Evolutionary conservation across 805 yeast species (phyloP).

Genomic region (Naumovozyma dairenensis): DNA sequence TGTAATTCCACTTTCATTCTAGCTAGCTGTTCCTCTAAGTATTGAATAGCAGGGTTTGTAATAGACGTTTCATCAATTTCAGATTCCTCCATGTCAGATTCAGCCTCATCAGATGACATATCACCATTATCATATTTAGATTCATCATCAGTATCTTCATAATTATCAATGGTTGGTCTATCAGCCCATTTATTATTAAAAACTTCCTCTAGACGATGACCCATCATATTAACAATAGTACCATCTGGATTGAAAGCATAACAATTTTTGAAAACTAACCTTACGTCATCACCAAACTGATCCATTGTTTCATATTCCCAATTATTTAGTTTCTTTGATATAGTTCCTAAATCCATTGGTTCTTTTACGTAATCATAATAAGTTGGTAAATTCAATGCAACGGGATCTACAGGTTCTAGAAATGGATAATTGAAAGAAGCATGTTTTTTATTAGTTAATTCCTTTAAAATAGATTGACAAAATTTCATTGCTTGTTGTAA

Average conservation of each 20-base stretch:
- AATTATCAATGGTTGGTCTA: constrained; percentile 60
- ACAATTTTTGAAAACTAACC: constrained; percentile 80
- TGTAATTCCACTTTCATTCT: constrained; percentile 80
- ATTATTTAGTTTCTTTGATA: constrained; percentile 68
- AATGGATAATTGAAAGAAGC: constrained; percentile 83
- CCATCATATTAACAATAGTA: constrained; percentile 93
- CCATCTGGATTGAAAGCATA: constrained; percentile 92
- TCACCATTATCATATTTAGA: constrained; percentile 31
- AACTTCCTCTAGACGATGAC: constrained; percentile 77
- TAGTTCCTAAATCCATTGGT: constrained; percentile 92
- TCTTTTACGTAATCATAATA: constrained; percentile 76
- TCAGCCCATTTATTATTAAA: constrained; percentile 86
- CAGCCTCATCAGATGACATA: constrained; percentile 21
- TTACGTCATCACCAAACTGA: constrained; percentile 74
- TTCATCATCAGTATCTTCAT: constrained; percentile 35
- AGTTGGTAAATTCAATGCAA: constrained; percentile 84
- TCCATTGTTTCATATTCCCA: constrained; percentile 85
- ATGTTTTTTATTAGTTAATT: constrained; percentile 72
- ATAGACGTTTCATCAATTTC: constrained; percentile 53
- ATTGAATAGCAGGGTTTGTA: constrained; percentile 82
- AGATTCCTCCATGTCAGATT: constrained; percentile 38
- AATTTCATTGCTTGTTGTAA: constrained; percentile 81
- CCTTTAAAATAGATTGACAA: constrained; percentile 74
- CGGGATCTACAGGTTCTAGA: constrained; percentile 88
- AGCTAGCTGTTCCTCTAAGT: constrained; percentile 75